These are phyloP conservation scores for Coprinopsis cinerea DNA, from an alignment of 768 basidiomycete species.

Conservation along the genomic window DNA sequence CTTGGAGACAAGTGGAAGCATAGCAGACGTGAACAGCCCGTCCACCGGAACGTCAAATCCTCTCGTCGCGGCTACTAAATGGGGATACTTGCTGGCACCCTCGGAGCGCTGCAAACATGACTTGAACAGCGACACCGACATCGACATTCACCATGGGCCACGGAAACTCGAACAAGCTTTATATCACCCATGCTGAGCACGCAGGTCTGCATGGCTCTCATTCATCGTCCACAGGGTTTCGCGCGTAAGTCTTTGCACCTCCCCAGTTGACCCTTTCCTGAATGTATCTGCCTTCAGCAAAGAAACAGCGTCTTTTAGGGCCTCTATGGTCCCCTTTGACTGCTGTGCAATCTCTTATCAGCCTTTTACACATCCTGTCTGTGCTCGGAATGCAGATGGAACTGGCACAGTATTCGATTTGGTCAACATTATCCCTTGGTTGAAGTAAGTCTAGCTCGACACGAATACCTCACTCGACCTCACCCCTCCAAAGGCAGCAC, in stretches of 20 bases:
- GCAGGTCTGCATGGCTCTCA: conserved; percentile 76
- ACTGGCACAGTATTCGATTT: conserved; percentile 82
- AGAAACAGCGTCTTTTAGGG: conserved; percentile 59
- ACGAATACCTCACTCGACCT: conserved; percentile 2
- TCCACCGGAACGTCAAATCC: background rate
- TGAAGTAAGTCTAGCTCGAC: conserved; percentile 55
- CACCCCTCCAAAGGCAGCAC: conserved; percentile 53
- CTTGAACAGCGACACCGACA: conserved; percentile 3
- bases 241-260: conserved; percentile 40
- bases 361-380: conserved; percentile 84
- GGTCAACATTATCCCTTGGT: conserved; percentile 90
- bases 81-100: too few species aligned
- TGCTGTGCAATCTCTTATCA: conserved; percentile 90
- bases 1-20: background rate
- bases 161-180: conserved; percentile 82
- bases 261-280: conserved; percentile 5
- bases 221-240: conserved; percentile 71
- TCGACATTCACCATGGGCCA: conserved; percentile 57
- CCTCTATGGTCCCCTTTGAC: conserved; percentile 73
- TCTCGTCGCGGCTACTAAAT: background rate
- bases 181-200: conserved; percentile 88
- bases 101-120: conserved; percentile 12
- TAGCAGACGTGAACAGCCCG: background rate
- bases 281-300: conserved; percentile 40
- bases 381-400: conserved; percentile 76